Evolutionary conservation across 1,284 basidiomycete genomes (phyloP).

Genomic region (Irpex sp.): DNA sequence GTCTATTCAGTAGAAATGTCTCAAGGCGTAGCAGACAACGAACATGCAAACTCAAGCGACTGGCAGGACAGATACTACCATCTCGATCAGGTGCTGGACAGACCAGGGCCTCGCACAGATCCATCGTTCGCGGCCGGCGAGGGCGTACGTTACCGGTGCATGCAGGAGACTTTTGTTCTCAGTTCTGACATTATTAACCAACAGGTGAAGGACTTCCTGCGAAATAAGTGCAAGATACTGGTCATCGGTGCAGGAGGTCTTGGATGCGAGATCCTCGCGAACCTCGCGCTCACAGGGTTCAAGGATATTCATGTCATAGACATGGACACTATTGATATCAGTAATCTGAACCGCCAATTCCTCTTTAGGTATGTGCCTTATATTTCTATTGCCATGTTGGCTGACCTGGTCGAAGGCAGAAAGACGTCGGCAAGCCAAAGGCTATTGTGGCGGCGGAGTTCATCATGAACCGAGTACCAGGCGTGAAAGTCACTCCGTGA

Average conservation of each 20-base stretch:
- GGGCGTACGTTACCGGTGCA: slow-evolving; percentile 44
- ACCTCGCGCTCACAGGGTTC: slow-evolving; percentile 93
- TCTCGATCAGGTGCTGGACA: slow-evolving; percentile 79
- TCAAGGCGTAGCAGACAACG: slow-evolving; percentile 23
- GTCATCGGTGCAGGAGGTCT: slow-evolving; percentile 96
- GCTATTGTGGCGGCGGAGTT: slow-evolving; percentile 93
- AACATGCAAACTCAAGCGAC: slow-evolving; percentile 38
- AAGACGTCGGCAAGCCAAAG: slow-evolving; percentile 94
- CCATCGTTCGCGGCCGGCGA: slow-evolving; percentile 71
- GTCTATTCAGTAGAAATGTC: slow-evolving; percentile 25
- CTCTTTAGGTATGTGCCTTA: slow-evolving; percentile 73
- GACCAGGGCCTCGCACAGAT: slow-evolving; percentile 79
- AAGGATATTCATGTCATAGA: slow-evolving; percentile 99
- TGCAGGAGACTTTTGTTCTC: slow-evolving; percentile 11
- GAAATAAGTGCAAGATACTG: slow-evolving; percentile 85
- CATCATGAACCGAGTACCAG: slow-evolving; percentile 92
- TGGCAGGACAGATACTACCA: slow-evolving; percentile 76
- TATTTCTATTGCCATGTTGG: background rate
- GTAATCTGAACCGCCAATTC: slow-evolving; percentile 98
- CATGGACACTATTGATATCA: slow-evolving; percentile 99
- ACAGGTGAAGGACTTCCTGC: slow-evolving; percentile 86
- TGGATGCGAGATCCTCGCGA: slow-evolving; percentile 93
- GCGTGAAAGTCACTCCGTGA: slow-evolving; percentile 91
- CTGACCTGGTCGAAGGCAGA: slow-evolving; percentile 46
- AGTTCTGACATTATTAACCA: background rate